Percentiles rank a stretch among this genome's conserved stretches.
These are phyloP conservation scores for Daldinia sp. DNA, from an alignment of 2,329 filamentous ascomycete species.

Conservation along the genomic window DNA sequence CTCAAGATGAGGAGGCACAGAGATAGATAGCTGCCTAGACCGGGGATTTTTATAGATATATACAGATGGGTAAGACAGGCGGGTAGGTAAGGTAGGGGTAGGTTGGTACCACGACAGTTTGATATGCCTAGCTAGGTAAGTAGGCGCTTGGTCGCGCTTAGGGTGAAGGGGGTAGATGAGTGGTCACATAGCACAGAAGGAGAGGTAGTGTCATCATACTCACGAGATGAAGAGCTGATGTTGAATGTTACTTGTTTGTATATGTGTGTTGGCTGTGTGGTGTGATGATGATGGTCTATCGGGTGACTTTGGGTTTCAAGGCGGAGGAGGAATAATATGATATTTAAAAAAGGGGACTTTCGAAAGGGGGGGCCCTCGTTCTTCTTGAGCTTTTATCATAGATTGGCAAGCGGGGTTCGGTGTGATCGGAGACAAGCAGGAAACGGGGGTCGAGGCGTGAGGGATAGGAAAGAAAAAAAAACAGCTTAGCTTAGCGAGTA, in stretches of 20 bases:
- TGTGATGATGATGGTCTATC: slow-evolving; percentile 33
- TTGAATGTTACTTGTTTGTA: background rate
- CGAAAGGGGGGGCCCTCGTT: slow-evolving; percentile 6
- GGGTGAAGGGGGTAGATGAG: slow-evolving; percentile 1
- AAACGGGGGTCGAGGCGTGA: slow-evolving; percentile 9
- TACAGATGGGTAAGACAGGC: slow-evolving; percentile 9
- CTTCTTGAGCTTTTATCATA: slow-evolving; percentile 16
- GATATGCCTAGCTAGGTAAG: background rate
- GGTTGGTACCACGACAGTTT: slow-evolving; percentile 22
- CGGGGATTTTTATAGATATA: background rate
- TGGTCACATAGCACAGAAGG: slow-evolving; percentile 24
- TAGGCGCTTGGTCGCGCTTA: slow-evolving; percentile 2
- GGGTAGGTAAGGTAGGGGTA: background rate
- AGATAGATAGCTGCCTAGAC: background rate
- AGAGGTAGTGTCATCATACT: slow-evolving; percentile 22
- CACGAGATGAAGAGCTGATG: slow-evolving; percentile 18
- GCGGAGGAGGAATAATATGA: background rate
- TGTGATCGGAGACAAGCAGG: slow-evolving; percentile 22
- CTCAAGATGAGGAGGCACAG: background rate
- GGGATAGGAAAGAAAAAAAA: background rate
- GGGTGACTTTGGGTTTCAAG: slow-evolving; percentile 28
- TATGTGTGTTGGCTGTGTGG: slow-evolving; percentile 8
- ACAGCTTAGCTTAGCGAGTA: too few relatives aligned
- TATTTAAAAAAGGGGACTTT: background rate
- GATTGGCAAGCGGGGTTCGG: slow-evolving; percentile 34